phyloP scores from a whole-genome alignment of 31 red algal genomes.

The Endocladia muricata region DNA sequence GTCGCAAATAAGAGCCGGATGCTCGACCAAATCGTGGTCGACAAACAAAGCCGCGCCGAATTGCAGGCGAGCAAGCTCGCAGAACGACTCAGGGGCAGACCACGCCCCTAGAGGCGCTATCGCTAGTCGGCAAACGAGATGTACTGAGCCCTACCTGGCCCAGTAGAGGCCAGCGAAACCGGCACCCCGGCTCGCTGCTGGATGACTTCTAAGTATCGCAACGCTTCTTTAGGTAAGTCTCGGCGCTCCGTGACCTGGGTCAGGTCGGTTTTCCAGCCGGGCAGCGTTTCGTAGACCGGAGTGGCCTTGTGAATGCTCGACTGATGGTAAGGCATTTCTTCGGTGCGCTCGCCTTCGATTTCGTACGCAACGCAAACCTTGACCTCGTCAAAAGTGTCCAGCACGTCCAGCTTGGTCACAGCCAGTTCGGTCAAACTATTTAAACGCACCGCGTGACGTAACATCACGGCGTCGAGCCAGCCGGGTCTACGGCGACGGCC shows the following conservation, averaged over 20 bases:
- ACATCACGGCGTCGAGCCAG: slow-evolving; percentile 92
- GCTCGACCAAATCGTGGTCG: no score
- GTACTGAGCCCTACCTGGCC: no score
- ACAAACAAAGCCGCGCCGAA: no score
- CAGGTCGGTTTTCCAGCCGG: slow-evolving; percentile 81
- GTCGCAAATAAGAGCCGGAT: no score
- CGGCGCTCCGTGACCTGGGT: slow-evolving; percentile 40
- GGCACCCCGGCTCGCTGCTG: slow-evolving; percentile 68
- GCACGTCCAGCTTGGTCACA: slow-evolving; percentile 93
- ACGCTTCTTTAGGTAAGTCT: slow-evolving; percentile 70
- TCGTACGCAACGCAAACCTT: slow-evolving; percentile 80
- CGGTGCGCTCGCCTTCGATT: slow-evolving; percentile 49
- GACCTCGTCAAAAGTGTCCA: slow-evolving; percentile 76
- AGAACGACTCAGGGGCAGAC: no score
- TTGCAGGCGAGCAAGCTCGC: no score
- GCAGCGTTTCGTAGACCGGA: slow-evolving; percentile 80
- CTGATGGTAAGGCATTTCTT: slow-evolving; percentile 68
- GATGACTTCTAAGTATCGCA: slow-evolving; percentile 68
- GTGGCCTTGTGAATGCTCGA: slow-evolving; percentile 63
- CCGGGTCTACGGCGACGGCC: slow-evolving; percentile 83
- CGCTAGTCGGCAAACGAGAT: no score
- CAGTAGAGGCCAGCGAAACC: slow-evolving; percentile 59
- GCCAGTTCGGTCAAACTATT: slow-evolving; percentile 81
- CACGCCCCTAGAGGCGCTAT: no score
- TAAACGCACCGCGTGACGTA: slow-evolving; percentile 70